Conservation (phyloP, 163 green algal genomes). For the Prototheca cutis region DNA sequence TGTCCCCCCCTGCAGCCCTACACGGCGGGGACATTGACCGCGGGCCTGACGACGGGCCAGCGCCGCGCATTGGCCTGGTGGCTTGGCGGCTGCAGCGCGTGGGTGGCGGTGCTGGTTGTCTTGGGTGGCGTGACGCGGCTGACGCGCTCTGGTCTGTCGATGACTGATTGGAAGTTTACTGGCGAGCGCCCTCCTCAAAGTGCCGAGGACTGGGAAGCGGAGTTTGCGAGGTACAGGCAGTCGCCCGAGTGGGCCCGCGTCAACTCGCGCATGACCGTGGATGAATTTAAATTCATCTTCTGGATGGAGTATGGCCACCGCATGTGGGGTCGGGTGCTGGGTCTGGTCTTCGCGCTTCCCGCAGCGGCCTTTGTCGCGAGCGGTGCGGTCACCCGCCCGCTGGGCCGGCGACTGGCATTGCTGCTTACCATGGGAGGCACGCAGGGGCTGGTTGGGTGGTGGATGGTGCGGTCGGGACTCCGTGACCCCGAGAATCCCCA, state of each 20-base stretch:
- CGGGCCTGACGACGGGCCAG: slow-evolving; percentile 16
- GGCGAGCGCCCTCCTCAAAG: slow-evolving; percentile 44
- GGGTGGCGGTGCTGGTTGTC: slow-evolving; percentile 88
- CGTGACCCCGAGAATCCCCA: slow-evolving; percentile 30
- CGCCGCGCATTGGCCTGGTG: slow-evolving; percentile 43
- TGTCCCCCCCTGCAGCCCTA: background rate
- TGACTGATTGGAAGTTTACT: slow-evolving; percentile 99
- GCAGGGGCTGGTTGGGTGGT: slow-evolving; percentile 97
- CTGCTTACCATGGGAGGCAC: slow-evolving; percentile 83
- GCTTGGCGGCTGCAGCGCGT: slow-evolving; percentile 64
- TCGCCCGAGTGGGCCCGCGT: slow-evolving; percentile 73
- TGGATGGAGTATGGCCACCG: slow-evolving; percentile 84
- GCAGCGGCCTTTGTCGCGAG: slow-evolving; percentile 63
- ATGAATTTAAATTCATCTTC: slow-evolving; percentile 99
- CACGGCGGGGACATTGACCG: slow-evolving; percentile 6
- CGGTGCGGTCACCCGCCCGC: slow-evolving; percentile 53
- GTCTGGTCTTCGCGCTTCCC: slow-evolving; percentile 38
- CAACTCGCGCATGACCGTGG: slow-evolving; percentile 61
- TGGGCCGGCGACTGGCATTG: slow-evolving; percentile 71
- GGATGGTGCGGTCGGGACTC: slow-evolving; percentile 90
- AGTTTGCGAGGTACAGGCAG: slow-evolving; percentile 87
- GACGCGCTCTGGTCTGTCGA: slow-evolving; percentile 90
- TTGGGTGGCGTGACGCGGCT: slow-evolving; percentile 89
- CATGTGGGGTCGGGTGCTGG: slow-evolving; percentile 90
- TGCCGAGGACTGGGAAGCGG: slow-evolving; percentile 65